Evolutionary conservation across 192 early-diverging fungal species (phyloP), one percentile per base, ranked within the genome.

Genomic region (Chytriomyces confervae): DNA sequence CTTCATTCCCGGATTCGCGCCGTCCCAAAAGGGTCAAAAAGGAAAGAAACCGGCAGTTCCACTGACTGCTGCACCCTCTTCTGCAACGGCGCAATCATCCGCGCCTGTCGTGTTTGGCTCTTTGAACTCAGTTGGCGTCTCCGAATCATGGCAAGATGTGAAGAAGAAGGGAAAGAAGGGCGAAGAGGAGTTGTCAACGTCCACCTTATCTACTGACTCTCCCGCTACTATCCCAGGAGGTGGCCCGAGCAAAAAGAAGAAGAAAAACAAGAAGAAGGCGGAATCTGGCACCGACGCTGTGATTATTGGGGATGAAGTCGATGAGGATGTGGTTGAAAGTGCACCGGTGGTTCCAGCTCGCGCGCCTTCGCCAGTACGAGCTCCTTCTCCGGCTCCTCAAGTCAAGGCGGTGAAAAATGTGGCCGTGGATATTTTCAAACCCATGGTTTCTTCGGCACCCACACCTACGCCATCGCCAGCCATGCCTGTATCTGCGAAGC

Each of bases 111-210:
- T 67, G 45, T 79, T 75, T 57, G 69, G 69, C 20, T 72, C 69
- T 7, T 51, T 48, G 10, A 45, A 61, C 8, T 43, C 74, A 23
- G 8, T 16, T 27, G 16, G 18, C 18, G 13, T 24, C 47, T 48
- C 74, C 3, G 81, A 75, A 20, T 69, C 48, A 49, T 72, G 76
- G 76, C 29, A 72, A 24, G 61, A 66, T 50, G 79, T 70, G 36
- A 78, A 78, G 77, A 77, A 70, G 61, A 70, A 71, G 24, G 80
- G 66, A 13, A 77, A 76, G 67, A 79, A 80, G 75, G 67, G 50
- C 24, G 75, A 69, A 13, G 75, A 50, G 7, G 67, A 9, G 16
- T 2, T 49, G 62, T 66, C 47, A 7, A 11, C 60, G 2, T 62
- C 46, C 60, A 62, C 10, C 20, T 36, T 60, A 47, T 51, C 77